Conservation (phyloP, 2,329 filamentous ascomycete species). For the Alternaria hordeiaustralica region DNA sequence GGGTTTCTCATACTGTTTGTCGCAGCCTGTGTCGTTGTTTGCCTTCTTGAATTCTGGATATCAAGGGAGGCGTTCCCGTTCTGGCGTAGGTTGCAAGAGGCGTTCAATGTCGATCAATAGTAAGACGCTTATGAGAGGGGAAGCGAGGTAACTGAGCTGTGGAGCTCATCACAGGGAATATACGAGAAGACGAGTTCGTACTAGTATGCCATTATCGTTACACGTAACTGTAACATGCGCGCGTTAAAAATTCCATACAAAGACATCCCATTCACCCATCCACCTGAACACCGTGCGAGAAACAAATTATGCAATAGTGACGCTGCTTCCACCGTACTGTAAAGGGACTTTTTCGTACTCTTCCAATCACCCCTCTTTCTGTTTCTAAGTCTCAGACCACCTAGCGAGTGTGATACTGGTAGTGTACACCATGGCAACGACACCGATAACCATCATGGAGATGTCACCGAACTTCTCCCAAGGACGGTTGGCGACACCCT, state of each 20-base stretch:
- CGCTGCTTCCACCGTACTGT: neutral
- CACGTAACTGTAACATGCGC: neutral
- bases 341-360: neutral
- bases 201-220: conserved; percentile 2
- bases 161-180: neutral
- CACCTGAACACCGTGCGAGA: neutral
- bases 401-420: conserved; percentile 65
- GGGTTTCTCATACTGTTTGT: rapidly evolving
- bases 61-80: neutral
- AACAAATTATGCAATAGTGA: conserved; percentile 8
- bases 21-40: neutral
- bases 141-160: neutral
- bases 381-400: conserved; percentile 30
- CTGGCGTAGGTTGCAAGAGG: neutral
- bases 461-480: conserved; percentile 66
- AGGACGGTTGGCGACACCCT: conserved; percentile 66
- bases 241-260: neutral
- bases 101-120: neutral
- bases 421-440: conserved; percentile 76
- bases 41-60: neutral
- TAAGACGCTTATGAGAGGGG: neutral
- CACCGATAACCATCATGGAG: conserved; percentile 67
- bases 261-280: neutral
- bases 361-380: neutral
- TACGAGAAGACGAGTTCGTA: neutral